A percentile compares a stretch with the other conserved stretches of the same genome.
phyloP scores from a whole-genome alignment of 2,329 filamentous ascomycete genomes.

The Penicillium janthinellum region DNA sequence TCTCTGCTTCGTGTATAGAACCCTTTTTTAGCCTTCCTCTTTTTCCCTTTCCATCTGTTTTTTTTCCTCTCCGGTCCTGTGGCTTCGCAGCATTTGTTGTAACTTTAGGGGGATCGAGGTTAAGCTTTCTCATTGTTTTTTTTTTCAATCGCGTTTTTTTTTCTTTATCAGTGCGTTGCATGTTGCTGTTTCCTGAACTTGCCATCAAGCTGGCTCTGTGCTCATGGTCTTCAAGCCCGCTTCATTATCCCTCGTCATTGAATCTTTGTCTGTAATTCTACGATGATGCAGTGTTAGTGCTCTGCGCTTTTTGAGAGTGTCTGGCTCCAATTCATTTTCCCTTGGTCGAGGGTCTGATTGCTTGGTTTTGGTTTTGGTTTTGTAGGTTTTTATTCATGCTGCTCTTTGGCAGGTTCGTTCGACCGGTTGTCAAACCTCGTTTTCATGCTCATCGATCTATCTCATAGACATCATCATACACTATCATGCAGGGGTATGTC shows the following conservation, averaged over 20 bases:
- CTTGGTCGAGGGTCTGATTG: background rate
- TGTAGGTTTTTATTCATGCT: background rate
- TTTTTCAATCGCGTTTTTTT: slow-evolving; percentile 12
- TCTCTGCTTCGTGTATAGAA: slow-evolving; percentile 37
- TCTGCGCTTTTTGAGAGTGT: slow-evolving; percentile 13
- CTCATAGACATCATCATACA: too few relatives aligned
- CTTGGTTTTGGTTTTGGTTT: slow-evolving; percentile 7
- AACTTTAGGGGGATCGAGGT: slow-evolving; percentile 28
- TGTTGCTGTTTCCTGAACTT: slow-evolving; percentile 8
- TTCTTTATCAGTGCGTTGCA: slow-evolving; percentile 17
- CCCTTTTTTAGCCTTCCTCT: slow-evolving; percentile 20
- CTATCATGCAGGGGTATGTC: background rate
- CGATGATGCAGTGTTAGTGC: slow-evolving; percentile 35
- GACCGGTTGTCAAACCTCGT: background rate
- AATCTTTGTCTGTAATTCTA: slow-evolving; percentile 38
- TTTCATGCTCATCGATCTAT: too few relatives aligned
- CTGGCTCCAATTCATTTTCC: slow-evolving; percentile 20
- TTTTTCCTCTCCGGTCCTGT: slow-evolving; percentile 1
- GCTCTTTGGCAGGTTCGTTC: background rate
- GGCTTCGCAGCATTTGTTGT: slow-evolving; percentile 32
- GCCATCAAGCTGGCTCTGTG: slow-evolving; percentile 24
- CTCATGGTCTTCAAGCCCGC: slow-evolving; percentile 19
- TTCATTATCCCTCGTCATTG: slow-evolving; percentile 8
- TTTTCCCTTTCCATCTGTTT: slow-evolving; percentile 21
- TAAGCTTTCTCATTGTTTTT: slow-evolving; percentile 18